Percentiles rank a stretch among this genome's conserved stretches.
phyloP scores from a whole-genome alignment of 352 stramenopile species.

The Phytophthora crassamura region DNA sequence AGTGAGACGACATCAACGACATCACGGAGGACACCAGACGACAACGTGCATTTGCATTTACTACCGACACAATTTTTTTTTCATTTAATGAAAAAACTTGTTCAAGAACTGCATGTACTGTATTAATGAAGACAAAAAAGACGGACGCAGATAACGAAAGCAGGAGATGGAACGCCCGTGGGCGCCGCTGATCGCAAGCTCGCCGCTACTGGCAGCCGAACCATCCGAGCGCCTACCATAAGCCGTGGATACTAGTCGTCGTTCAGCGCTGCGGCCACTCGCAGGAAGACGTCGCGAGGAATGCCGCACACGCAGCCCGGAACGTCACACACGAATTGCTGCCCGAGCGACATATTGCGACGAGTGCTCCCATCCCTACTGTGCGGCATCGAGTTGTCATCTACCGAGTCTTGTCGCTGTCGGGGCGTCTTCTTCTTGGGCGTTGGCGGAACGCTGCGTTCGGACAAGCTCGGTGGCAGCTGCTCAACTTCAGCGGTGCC shows the following conservation, averaged over 20 bases:
- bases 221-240: too few relatives aligned
- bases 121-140: too few relatives aligned
- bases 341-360: neutral
- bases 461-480: slow-evolving; percentile 1
- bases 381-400: slow-evolving; percentile 3
- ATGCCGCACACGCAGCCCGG: slow-evolving; percentile 61
- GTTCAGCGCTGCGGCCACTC: slow-evolving; percentile 55
- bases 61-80: too few relatives aligned
- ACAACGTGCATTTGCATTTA: too few relatives aligned
- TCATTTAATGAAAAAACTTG: too few relatives aligned
- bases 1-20: slow-evolving; percentile 1
- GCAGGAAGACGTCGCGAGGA: slow-evolving; percentile 65
- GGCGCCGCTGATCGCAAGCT: too few relatives aligned
- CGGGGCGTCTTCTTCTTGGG: slow-evolving; percentile 21
- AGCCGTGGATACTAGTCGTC: slow-evolving; percentile 35
- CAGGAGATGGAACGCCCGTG: too few relatives aligned
- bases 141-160: too few relatives aligned
- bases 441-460: slow-evolving; percentile 10
- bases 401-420: slow-evolving; percentile 1
- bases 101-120: too few relatives aligned
- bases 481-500: slow-evolving; percentile 1
- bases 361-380: slow-evolving; percentile 6
- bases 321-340: slow-evolving; percentile 58
- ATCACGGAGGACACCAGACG: neutral
- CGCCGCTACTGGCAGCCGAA: too few relatives aligned